These are phyloP conservation scores for Eimeria sp. DNA, from an alignment of 169 alveolate species.

Conservation along the genomic window DNA sequence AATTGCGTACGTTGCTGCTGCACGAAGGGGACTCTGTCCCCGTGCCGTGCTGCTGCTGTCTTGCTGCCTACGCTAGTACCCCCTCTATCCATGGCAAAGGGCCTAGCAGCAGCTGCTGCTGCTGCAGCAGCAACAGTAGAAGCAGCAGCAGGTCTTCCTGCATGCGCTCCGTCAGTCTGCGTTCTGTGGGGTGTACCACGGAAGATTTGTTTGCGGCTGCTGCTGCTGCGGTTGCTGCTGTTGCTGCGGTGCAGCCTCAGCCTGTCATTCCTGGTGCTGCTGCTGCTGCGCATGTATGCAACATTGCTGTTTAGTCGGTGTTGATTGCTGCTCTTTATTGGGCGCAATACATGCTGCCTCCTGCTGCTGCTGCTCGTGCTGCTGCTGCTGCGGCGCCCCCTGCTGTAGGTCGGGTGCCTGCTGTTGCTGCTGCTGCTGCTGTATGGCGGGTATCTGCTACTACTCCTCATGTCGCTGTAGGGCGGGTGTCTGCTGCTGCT, in stretches of 20 bases:
- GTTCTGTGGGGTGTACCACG: constrained; percentile 20
- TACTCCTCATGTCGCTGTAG: not conserved
- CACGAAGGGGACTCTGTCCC: not conserved
- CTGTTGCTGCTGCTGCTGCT: constrained; percentile 33
- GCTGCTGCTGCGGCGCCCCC: constrained; percentile 22
- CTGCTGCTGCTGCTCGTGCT: constrained; percentile 16
- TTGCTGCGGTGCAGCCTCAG: not conserved
- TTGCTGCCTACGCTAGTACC: not conserved
- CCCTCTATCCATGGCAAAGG: not conserved
- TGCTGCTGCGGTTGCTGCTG: not conserved
- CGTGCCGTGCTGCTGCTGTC: not conserved
- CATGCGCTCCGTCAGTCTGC: not conserved
- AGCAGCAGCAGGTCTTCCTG: not conserved
- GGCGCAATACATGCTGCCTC: not conserved
- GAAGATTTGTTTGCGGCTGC: not conserved
- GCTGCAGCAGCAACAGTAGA: constrained; percentile 32
- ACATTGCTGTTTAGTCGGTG: not conserved
- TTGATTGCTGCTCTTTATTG: not conserved
- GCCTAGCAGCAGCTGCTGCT: not conserved
- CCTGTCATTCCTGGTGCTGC: not conserved
- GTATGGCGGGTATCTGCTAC: not conserved
- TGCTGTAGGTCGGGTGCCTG: not conserved
- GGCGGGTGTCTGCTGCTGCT: constrained; percentile 6
- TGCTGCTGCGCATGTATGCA: not conserved
- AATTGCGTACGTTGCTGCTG: not conserved